A percentile compares a stretch with the other conserved stretches of the same genome.
Evolutionary conservation across 768 basidiomycete genomes (phyloP).

Genomic region (Tulasnella sp.): DNA sequence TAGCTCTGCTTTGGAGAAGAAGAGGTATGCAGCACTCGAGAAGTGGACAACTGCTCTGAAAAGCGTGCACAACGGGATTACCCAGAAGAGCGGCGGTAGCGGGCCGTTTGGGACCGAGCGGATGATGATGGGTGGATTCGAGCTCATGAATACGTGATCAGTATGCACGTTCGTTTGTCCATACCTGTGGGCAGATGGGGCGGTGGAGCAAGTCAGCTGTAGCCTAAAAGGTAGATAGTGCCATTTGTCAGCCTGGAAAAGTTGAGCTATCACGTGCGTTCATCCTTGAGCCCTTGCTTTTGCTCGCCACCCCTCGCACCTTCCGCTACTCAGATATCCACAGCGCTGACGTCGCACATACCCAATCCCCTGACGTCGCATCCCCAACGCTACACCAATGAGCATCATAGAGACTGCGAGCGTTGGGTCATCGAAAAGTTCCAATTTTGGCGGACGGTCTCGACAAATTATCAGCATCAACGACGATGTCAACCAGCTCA

Average conservation of each 20-base stretch:
- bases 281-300: not conserved
- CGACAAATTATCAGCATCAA: slow-evolving; percentile 1
- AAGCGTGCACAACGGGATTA: slow-evolving; percentile 59
- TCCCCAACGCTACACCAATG: not conserved
- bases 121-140: slow-evolving; percentile 15
- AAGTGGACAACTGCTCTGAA: slow-evolving; percentile 78
- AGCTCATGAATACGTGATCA: not conserved
- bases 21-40: slow-evolving; percentile 65
- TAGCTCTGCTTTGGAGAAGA: slow-evolving; percentile 80
- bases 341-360: not conserved
- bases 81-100: slow-evolving; percentile 38
- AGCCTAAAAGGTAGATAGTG: no score
- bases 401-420: slow-evolving; percentile 1
- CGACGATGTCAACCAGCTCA: slow-evolving; percentile 24
- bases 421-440: slow-evolving; percentile 4
- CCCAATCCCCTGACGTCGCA: not conserved
- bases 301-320: slow-evolving; percentile 1
- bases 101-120: slow-evolving; percentile 5
- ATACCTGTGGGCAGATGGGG: no score
- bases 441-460: not conserved
- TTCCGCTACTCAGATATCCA: not conserved
- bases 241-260: no score
- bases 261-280: not conserved
- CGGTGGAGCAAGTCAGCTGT: no score
- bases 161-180: no score